Evolutionary conservation across 2,329 filamentous ascomycete species (phyloP), one percentile per base, ranked within the genome.

Genomic region (Annulohypoxylon truncatum): DNA sequence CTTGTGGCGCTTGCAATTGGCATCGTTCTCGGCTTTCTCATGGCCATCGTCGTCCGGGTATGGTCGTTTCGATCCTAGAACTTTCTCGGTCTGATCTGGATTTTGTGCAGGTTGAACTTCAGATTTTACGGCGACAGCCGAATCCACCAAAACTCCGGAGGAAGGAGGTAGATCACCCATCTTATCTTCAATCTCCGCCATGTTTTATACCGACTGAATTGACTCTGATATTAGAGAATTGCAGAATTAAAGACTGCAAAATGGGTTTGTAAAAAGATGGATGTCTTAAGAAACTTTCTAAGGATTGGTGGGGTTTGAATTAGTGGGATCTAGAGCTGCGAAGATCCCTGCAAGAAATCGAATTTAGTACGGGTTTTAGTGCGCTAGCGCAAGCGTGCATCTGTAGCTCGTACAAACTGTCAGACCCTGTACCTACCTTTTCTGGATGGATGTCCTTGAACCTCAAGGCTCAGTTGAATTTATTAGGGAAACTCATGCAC

Each of bases 31-130:
- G 13, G 18, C 26, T 9, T 29, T 22, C n/a, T 58, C 33, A 12
- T 10, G 3, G 89, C 90, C 66, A 88, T 87, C 69, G 81, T 90
- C 68, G 83, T 87, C 69, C 78, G 56, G 50, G 2, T 31, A 38
- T 31, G 79, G 64, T 42, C 76, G 73, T 51, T 78, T 78, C 38
- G 69, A 44, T 28, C 67, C 67, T 33, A 65, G 58, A 51, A 55
- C 40, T 42, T 61, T 61, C 60, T 20, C 61, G 15, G 44, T 47
- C 13, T 64, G 64, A 18, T 71, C 65, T 8, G 40, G 31, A 38
- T 67, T 52, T 50, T 61, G 29, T 26, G 52, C 46, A 6, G 56
- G 29, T 47, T 64, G 46, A 18, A 61, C 54, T 55, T 66, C 60
- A 12, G 68, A 59, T 38, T 53, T 61, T 44, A 64, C 53, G 12